Percentiles rank a stretch among this genome's conserved stretches.
Evolutionary conservation across 148 eudicot genomes (phyloP).

Genomic region (Pouteria glomerata): DNA sequence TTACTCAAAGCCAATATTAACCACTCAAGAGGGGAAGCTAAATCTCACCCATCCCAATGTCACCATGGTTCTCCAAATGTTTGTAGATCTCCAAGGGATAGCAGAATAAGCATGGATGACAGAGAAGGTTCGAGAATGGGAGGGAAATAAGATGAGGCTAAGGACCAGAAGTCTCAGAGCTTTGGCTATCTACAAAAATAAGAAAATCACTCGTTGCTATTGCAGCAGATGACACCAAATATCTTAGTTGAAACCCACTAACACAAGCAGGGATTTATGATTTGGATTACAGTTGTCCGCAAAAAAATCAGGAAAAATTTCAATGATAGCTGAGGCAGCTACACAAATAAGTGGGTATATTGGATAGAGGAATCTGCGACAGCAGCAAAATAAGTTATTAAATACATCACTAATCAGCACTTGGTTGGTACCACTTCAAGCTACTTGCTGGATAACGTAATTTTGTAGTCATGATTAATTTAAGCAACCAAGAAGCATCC

Average conservation of each 20-base stretch:
- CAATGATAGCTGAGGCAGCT: slow-evolving; percentile 92
- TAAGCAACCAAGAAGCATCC: neutral
- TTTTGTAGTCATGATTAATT: neutral
- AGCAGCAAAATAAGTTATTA: slow-evolving; percentile 5
- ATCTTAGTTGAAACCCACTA: slow-evolving; percentile 35
- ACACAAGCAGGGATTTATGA: slow-evolving; percentile 42
- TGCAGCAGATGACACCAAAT: neutral
- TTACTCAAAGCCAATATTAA: neutral
- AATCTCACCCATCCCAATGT: slow-evolving; percentile 61
- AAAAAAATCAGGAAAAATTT: slow-evolving; percentile 87
- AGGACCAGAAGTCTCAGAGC: slow-evolving; percentile 62
- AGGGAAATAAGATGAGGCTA: slow-evolving; percentile 67
- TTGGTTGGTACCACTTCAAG: slow-evolving; percentile 8
- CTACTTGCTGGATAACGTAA: neutral
- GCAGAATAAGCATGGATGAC: slow-evolving; percentile 91
- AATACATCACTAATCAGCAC: neutral
- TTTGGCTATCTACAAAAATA: slow-evolving; percentile 62
- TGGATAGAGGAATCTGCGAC: slow-evolving; percentile 92
- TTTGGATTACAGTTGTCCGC: slow-evolving; percentile 55
- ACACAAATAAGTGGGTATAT: slow-evolving; percentile 93
- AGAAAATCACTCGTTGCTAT: slow-evolving; percentile 9
- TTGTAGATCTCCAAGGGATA: slow-evolving; percentile 91
- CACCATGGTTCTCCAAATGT: slow-evolving; percentile 89
- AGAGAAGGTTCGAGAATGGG: slow-evolving; percentile 91
- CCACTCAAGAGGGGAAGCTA: neutral